A percentile compares a stretch with the other conserved stretches of the same genome.
These are phyloP conservation scores for Vanderwaltozyma polyspora DNA, from an alignment of 805 yeast species.

Conservation along the genomic window DNA sequence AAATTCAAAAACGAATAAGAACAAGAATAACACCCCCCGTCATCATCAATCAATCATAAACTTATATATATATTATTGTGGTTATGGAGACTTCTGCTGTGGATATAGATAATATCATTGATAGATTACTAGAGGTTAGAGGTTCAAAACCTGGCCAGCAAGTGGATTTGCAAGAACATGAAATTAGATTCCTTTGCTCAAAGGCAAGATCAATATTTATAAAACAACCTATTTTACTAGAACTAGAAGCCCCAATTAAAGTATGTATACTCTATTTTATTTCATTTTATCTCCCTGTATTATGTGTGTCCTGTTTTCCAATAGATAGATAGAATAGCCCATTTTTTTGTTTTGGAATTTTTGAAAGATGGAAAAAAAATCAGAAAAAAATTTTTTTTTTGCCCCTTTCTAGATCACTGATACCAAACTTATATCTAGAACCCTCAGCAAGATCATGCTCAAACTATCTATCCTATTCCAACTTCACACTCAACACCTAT, in stretches of 20 bases:
- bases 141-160: constrained; percentile 98
- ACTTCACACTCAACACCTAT: too few relatives aligned
- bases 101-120: constrained; percentile 93
- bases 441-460: too few relatives aligned
- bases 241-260: constrained; percentile 94
- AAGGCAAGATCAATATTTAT: constrained; percentile 97
- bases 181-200: constrained; percentile 89
- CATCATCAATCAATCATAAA: too few relatives aligned
- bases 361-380: not conserved
- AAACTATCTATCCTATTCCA: too few relatives aligned
- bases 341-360: not conserved
- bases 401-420: too few relatives aligned
- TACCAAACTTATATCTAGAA: too few relatives aligned
- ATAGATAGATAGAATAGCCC: not conserved
- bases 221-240: constrained; percentile 91
- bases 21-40: too few relatives aligned
- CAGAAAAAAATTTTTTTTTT: too few relatives aligned
- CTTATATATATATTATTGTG: too few relatives aligned
- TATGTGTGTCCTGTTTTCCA: not conserved
- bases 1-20: too few relatives aligned
- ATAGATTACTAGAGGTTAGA: constrained; percentile 91
- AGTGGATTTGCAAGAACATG: constrained; percentile 86
- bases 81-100: constrained; percentile 57
- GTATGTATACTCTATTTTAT: constrained; percentile 30
- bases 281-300: not conserved